phyloP scores from a whole-genome alignment of 345 rosid genomes.

The Mercurialis annua region DNA sequence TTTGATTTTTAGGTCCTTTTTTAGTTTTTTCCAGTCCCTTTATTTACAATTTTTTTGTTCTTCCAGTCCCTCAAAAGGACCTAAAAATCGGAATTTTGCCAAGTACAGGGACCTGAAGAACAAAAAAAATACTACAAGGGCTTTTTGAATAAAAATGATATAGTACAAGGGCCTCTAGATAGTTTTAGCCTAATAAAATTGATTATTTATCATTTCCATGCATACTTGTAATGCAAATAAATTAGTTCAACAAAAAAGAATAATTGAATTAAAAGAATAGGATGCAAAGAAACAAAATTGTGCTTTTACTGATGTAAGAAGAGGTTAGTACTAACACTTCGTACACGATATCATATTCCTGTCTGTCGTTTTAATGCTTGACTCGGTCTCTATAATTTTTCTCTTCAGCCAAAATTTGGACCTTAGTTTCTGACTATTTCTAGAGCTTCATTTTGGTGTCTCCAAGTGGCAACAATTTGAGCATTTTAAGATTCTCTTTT shows the following conservation, averaged over 20 bases:
- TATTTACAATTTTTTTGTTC: no score
- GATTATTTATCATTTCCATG: background rate
- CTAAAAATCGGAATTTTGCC: no score
- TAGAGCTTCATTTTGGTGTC: constrained; percentile 22
- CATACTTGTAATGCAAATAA: background rate
- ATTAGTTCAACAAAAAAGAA: background rate
- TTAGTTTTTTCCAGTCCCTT: no score
- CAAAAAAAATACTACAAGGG: no score
- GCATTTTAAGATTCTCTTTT: constrained; percentile 4
- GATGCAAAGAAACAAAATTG: background rate
- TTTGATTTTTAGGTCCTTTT: no score
- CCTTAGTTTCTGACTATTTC: constrained; percentile 31
- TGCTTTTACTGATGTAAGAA: constrained; percentile 17
- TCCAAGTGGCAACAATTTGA: constrained; percentile 43
- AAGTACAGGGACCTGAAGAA: no score
- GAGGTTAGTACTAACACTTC: constrained; percentile 18
- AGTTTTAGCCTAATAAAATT: no score
- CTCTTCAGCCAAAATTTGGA: constrained; percentile 6
- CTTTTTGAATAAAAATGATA: no score
- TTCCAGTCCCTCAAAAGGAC: no score
- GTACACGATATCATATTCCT: constrained; percentile 19
- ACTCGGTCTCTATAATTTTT: constrained; percentile 6
- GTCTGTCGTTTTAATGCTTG: constrained; percentile 7
- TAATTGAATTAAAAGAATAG: background rate
- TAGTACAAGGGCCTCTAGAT: no score